Conservation (phyloP, 495 filamentous ascomycete genomes). For the Penicillium chermesinum region DNA sequence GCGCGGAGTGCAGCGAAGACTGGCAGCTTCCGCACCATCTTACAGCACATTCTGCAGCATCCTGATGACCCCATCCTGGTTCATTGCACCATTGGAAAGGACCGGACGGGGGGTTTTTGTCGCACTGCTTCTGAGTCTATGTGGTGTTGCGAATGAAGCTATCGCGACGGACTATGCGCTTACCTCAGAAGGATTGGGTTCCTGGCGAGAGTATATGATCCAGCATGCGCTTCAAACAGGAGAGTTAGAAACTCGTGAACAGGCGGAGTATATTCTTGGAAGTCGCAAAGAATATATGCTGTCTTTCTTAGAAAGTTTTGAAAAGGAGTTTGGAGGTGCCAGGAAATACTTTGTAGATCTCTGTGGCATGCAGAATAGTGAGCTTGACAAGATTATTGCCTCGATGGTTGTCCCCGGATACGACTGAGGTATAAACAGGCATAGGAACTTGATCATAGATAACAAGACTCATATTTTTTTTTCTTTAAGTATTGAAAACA, state of each 20-base stretch:
- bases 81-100: slow-evolving; percentile 58
- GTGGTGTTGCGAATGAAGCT: slow-evolving; percentile 49
- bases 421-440: neutral
- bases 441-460: no score
- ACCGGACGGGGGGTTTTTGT: slow-evolving; percentile 60
- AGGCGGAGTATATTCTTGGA: neutral
- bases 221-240: slow-evolving; percentile 1
- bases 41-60: slow-evolving; percentile 7
- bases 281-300: neutral
- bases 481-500: no score
- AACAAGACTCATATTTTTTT: no score
- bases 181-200: slow-evolving; percentile 3
- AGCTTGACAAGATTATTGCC: neutral
- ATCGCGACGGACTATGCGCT: slow-evolving; percentile 60
- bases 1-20: slow-evolving; percentile 17
- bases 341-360: neutral
- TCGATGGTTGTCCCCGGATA: neutral
- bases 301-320: neutral
- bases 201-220: slow-evolving; percentile 5
- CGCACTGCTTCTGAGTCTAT: slow-evolving; percentile 54
- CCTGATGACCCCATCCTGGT: slow-evolving; percentile 31
- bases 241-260: slow-evolving; percentile 1
- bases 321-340: neutral
- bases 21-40: slow-evolving; percentile 9
- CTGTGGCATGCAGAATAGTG: neutral